Evolutionary conservation across 148 eudicot species (phyloP).

Genomic region (Camellia japonica): DNA sequence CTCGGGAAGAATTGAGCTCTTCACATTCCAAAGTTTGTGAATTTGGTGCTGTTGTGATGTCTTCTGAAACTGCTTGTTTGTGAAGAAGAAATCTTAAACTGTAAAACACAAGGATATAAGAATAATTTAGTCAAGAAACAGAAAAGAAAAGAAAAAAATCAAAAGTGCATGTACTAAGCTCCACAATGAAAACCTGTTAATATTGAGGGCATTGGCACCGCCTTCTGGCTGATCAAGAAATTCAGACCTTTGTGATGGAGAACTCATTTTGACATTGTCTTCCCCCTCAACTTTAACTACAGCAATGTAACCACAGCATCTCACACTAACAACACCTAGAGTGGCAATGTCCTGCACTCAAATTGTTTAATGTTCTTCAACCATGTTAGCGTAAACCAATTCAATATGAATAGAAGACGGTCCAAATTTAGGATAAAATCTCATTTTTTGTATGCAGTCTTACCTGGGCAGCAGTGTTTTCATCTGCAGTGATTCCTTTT

Average conservation of each 20-base stretch:
- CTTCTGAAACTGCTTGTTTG: constrained; percentile 51
- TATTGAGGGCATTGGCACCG: constrained; percentile 96
- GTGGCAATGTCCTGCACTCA: constrained; percentile 77
- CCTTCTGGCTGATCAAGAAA: constrained; percentile 91
- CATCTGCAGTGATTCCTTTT: constrained; percentile 99
- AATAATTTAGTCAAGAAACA: not conserved
- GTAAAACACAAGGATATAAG: constrained; percentile 24
- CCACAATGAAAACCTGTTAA: constrained; percentile 63
- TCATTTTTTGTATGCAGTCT: constrained; percentile 15
- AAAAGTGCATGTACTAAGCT: not conserved
- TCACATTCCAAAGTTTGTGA: constrained; percentile 41
- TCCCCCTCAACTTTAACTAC: constrained; percentile 70
- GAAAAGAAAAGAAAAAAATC: not conserved
- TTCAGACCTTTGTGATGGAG: constrained; percentile 46
- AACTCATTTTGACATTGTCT: constrained; percentile 36
- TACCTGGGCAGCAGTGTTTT: constrained; percentile 99
- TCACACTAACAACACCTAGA: constrained; percentile 78
- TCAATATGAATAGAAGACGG: not conserved
- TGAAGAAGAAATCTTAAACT: constrained; percentile 95
- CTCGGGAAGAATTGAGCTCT: constrained; percentile 46
- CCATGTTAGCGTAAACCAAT: not conserved
- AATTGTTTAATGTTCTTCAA: constrained; percentile 14
- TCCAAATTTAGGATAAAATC: not conserved
- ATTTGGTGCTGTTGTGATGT: constrained; percentile 33
- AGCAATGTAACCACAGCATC: constrained; percentile 83